A percentile compares a stretch with the other conserved stretches of the same genome.
These are phyloP conservation scores for Letharia lupina DNA, from an alignment of 495 filamentous ascomycete genomes.

Conservation along the genomic window DNA sequence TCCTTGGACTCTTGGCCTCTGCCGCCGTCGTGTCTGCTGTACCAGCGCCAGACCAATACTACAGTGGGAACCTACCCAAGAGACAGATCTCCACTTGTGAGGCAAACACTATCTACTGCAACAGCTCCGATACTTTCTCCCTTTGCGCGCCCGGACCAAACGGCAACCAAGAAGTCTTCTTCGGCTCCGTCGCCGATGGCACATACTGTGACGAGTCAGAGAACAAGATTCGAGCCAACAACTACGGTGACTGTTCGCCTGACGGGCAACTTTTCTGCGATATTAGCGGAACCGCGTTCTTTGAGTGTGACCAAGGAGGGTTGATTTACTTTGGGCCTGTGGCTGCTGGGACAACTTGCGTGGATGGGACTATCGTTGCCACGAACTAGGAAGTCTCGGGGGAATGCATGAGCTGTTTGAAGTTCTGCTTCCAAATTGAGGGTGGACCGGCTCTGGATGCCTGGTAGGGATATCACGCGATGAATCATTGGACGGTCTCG, in stretches of 20 bases:
- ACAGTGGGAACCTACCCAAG: background rate
- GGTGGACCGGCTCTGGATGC: too few relatives aligned
- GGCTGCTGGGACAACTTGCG: background rate
- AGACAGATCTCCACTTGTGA: background rate
- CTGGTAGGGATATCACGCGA: too few relatives aligned
- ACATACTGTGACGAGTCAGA: background rate
- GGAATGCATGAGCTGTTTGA: background rate
- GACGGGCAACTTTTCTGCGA: slow-evolving; percentile 1
- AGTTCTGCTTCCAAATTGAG: background rate
- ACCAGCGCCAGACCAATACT: background rate
- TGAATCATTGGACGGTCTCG: background rate
- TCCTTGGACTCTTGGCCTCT: background rate
- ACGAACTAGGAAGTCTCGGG: background rate
- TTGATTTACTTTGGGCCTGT: background rate
- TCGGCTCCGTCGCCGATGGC: background rate
- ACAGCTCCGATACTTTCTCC: background rate
- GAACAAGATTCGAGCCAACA: background rate
- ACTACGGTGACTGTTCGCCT: slow-evolving; percentile 1
- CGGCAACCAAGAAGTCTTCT: background rate
- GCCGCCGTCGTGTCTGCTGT: background rate
- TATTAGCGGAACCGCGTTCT: background rate
- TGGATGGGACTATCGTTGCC: background rate
- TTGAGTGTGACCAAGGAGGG: background rate
- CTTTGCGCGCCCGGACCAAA: background rate
- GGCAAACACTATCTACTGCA: slow-evolving; percentile 1